Percentiles rank a stretch among this genome's conserved stretches.
These are phyloP conservation scores for Eucalyptus fibrosa DNA, from an alignment of 345 rosid genomes.

Conservation along the genomic window DNA sequence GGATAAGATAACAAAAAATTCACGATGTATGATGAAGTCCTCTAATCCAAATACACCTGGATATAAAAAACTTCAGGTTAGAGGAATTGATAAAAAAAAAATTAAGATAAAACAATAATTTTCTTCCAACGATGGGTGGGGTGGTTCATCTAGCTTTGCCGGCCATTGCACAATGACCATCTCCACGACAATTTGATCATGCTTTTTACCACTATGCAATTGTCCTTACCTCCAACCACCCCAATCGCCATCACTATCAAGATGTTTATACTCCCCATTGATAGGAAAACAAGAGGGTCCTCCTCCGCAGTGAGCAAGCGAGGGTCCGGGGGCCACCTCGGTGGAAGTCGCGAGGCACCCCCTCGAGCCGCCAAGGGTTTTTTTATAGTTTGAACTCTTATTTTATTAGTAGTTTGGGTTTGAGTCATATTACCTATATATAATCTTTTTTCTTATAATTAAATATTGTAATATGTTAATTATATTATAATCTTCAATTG, in stretches of 20 bases:
- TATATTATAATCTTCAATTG: no score
- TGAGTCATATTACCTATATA: rapidly evolving
- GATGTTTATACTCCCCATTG: neutral
- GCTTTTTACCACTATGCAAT: neutral
- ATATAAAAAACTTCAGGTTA: no score
- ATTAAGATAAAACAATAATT: no score
- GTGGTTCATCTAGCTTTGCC: neutral
- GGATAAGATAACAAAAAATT: no score
- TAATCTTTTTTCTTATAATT: no score
- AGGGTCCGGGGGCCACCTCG: rapidly evolving
- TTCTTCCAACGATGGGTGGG: neutral
- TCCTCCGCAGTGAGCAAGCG: rapidly evolving
- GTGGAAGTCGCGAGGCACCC: rapidly evolving
- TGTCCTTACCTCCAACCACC: neutral
- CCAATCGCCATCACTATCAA: no score
- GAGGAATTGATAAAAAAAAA: neutral
- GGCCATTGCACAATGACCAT: neutral
- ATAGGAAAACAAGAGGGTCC: neutral
- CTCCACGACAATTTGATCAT: neutral
- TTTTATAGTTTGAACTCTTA: no score
- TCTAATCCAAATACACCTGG: rapidly evolving
- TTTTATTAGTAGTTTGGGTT: neutral
- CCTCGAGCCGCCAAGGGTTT: neutral
- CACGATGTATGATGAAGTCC: neutral
- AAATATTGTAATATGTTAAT: no score